These are phyloP conservation scores for Hypoxylon sp. DNA, from an alignment of 2,329 filamentous ascomycete species.

Conservation along the genomic window DNA sequence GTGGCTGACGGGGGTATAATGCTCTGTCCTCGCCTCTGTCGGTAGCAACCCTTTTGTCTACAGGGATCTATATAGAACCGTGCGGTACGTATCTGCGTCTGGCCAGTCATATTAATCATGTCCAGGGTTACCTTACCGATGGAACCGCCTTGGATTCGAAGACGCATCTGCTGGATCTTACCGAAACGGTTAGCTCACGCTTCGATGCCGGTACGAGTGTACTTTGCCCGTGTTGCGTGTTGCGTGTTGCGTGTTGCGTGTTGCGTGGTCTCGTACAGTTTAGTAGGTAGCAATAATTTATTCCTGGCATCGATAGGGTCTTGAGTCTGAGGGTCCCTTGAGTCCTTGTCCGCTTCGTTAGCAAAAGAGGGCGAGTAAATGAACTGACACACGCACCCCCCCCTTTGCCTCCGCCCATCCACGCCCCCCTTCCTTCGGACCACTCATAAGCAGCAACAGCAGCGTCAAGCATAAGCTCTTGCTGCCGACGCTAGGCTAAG, in stretches of 20 bases:
- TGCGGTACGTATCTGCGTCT: conserved; percentile 29
- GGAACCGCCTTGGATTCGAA: conserved; percentile 44
- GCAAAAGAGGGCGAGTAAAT: conserved; percentile 26
- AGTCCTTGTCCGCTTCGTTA: conserved; percentile 18
- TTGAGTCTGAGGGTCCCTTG: too few relatives aligned
- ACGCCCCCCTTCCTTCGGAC: conserved; percentile 25
- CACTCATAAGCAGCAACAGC: conserved; percentile 29
- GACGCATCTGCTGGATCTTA: conserved; percentile 43
- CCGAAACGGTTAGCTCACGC: conserved; percentile 41
- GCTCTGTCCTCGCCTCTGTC: conserved; percentile 5
- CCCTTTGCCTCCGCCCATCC: conserved; percentile 20
- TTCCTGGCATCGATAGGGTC: conserved; percentile 18
- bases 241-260: conserved; percentile 8
- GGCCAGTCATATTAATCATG: conserved; percentile 37
- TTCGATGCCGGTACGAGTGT: conserved; percentile 15
- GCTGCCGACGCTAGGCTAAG: conserved; percentile 33
- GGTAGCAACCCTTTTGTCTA: neutral
- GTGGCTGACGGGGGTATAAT: too few relatives aligned
- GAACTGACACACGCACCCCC: conserved; percentile 29
- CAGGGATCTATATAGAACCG: conserved; percentile 25
- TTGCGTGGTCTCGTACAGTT: too few relatives aligned
- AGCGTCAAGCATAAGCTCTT: conserved; percentile 24
- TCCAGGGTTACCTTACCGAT: conserved; percentile 45
- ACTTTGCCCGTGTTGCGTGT: conserved; percentile 8
- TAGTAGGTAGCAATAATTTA: neutral